Percentiles rank a stretch among this genome's conserved stretches.
These are phyloP conservation scores for Diaporthe longicolla DNA, from an alignment of 2,329 filamentous ascomycete species.

Conservation along the genomic window DNA sequence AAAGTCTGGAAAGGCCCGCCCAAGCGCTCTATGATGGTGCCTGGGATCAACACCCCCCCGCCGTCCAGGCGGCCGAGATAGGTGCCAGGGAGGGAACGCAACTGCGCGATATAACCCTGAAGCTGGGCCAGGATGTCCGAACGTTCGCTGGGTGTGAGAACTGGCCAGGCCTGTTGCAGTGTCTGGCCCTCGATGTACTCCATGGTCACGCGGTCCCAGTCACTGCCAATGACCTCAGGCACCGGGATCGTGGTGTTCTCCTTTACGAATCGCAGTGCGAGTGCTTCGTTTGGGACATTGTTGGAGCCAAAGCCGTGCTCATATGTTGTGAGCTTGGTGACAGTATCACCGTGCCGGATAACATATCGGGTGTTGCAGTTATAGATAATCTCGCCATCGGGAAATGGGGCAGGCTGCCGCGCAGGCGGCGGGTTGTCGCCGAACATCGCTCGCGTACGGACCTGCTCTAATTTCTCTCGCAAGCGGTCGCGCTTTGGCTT, in stretches of 20 bases:
- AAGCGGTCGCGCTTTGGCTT: no score
- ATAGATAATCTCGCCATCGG: no score
- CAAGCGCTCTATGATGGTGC: not conserved
- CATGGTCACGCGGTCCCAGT: slow-evolving; percentile 18
- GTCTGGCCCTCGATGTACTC: slow-evolving; percentile 6
- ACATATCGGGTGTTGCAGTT: no score
- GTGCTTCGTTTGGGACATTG: not conserved
- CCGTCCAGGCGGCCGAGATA: not conserved
- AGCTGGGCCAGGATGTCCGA: not conserved
- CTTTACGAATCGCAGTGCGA: slow-evolving; percentile 7
- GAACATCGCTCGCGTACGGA: no score
- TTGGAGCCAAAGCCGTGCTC: not conserved
- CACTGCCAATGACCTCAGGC: not conserved
- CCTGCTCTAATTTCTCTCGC: no score
- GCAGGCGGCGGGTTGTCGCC: no score
- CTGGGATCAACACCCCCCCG: not conserved
- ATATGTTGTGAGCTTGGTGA: slow-evolving; percentile 1
- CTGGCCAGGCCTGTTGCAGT: slow-evolving; percentile 1
- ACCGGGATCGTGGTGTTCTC: slow-evolving; percentile 25
- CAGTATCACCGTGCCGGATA: not conserved
- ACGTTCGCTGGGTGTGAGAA: not conserved
- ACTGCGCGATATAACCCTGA: not conserved
- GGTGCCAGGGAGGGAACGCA: not conserved
- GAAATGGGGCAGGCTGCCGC: no score
- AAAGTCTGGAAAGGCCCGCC: not conserved